These are phyloP conservation scores for Papiliotrema nemorosa DNA, from an alignment of 1,284 basidiomycete genomes.

Conservation along the genomic window DNA sequence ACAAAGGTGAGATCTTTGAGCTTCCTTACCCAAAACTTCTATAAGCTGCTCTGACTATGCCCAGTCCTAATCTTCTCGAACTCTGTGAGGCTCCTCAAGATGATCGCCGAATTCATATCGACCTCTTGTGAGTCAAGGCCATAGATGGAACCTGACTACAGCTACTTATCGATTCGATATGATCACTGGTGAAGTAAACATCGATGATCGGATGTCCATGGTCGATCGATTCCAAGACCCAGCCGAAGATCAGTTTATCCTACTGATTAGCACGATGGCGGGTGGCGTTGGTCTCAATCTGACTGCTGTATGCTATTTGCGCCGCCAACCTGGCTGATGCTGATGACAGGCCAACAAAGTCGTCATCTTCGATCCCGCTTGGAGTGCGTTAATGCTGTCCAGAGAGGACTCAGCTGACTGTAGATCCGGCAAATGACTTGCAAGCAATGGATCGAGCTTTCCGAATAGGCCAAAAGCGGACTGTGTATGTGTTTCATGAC, in stretches of 20 bases:
- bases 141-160: conserved; percentile 20
- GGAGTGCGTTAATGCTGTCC: conserved; percentile 30
- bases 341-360: conserved; percentile 48
- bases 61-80: conserved; percentile 52
- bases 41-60: background rate
- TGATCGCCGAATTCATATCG: conserved; percentile 49
- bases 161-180: conserved; percentile 40
- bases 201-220: conserved; percentile 45
- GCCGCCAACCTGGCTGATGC: background rate
- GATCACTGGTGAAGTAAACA: conserved; percentile 50
- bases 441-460: conserved; percentile 54
- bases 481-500: conserved; percentile 43
- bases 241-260: conserved; percentile 42
- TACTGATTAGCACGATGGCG: conserved; percentile 46
- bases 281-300: conserved; percentile 46
- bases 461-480: conserved; percentile 54
- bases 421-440: conserved; percentile 48
- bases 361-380: conserved; percentile 51
- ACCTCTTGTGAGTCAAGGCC: conserved; percentile 29
- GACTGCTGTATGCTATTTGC: conserved; percentile 34
- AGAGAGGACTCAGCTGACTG: background rate
- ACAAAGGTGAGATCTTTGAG: conserved; percentile 30
- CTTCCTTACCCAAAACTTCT: too few relatives aligned
- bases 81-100: conserved; percentile 50
- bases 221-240: conserved; percentile 53